phyloP scores from a whole-genome alignment of 805 yeast species.

The Komagataella mondaviorum region DNA sequence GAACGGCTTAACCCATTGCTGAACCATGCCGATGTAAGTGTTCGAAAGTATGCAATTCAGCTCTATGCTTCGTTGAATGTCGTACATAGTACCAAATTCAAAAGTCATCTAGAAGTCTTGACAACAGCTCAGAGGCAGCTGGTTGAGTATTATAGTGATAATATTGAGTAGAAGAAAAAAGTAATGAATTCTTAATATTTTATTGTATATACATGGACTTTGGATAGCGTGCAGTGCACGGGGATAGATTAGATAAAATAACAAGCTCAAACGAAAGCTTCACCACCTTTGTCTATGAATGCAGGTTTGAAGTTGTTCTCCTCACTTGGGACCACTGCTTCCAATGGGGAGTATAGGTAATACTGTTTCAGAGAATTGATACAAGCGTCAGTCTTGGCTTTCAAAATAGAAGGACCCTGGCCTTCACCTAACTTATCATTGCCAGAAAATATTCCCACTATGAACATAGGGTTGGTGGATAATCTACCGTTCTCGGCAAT shows the following conservation, averaged over 20 bases:
- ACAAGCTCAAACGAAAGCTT: conserved; percentile 12
- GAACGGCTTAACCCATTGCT: neutral
- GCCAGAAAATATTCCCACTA: conserved; percentile 87
- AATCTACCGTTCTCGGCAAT: conserved; percentile 90
- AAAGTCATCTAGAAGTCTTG: conserved; percentile 9
- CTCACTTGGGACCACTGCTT: conserved; percentile 52
- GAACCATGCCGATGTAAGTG: neutral
- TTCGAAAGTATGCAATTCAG: neutral
- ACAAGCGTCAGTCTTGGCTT: conserved; percentile 87
- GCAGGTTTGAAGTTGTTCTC: conserved; percentile 19
- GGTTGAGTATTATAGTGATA: conserved; percentile 28
- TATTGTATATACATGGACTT: neutral
- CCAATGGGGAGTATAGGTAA: conserved; percentile 80
- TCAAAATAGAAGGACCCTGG: conserved; percentile 78
- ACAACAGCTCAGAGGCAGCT: conserved; percentile 29
- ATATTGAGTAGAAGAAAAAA: neutral
- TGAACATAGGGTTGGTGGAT: conserved; percentile 71
- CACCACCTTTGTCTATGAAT: conserved; percentile 19
- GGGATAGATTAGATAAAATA: neutral
- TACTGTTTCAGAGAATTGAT: conserved; percentile 84
- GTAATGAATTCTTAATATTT: neutral
- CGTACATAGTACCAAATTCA: neutral
- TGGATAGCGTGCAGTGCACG: neutral
- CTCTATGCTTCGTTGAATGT: neutral
- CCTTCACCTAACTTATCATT: conserved; percentile 82